Conservation (phyloP, 306 rosid species). For the Carpinus fangiana region DNA sequence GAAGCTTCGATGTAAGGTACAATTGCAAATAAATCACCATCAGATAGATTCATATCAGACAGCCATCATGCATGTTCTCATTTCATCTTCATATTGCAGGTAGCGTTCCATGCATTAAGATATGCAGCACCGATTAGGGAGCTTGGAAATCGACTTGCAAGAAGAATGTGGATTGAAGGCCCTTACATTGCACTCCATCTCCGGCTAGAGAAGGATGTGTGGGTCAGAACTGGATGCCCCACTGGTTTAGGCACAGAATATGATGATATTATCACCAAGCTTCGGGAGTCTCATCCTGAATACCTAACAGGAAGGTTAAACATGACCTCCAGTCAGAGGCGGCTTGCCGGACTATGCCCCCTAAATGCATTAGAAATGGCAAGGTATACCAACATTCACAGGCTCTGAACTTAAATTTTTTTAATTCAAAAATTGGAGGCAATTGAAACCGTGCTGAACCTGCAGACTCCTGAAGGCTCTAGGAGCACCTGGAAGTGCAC, state of each 20-base stretch:
- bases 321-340: slow-evolving; percentile 38
- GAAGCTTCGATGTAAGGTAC: slow-evolving; percentile 62
- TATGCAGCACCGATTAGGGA: slow-evolving; percentile 49
- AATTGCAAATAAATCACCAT: neutral
- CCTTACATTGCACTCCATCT: slow-evolving; percentile 58
- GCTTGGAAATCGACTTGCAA: slow-evolving; percentile 45
- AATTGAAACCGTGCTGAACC: neutral
- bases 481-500: slow-evolving; percentile 45
- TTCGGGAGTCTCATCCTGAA: slow-evolving; percentile 43
- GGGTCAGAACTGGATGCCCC: slow-evolving; percentile 61
- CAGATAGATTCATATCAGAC: neutral
- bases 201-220: slow-evolving; percentile 60
- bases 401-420: neutral
- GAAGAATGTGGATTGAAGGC: slow-evolving; percentile 67
- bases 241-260: slow-evolving; percentile 53
- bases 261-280: slow-evolving; percentile 35
- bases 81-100: slow-evolving; percentile 27
- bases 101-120: slow-evolving; percentile 58
- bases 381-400: slow-evolving; percentile 23
- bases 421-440: neutral
- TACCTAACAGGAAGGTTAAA: slow-evolving; percentile 45
- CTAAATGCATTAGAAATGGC: slow-evolving; percentile 55
- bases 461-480: slow-evolving; percentile 54
- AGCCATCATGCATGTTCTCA: neutral
- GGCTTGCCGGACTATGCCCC: slow-evolving; percentile 54